Evolutionary conservation across 495 filamentous ascomycete species (phyloP).

Genomic region (Penicillium silybi): DNA sequence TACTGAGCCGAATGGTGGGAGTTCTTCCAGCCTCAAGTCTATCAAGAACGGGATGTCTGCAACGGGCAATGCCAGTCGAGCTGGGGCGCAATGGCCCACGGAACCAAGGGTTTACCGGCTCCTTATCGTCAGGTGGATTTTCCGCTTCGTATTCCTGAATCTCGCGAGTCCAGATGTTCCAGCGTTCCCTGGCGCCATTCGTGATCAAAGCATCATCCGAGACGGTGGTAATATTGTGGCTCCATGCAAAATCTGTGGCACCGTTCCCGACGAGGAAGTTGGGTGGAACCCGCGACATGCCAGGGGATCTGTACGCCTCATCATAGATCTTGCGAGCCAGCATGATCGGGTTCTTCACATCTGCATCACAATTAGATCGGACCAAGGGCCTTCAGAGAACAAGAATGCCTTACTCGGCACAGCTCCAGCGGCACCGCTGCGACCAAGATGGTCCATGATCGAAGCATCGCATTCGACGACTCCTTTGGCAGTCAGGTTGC

Average conservation of each 20-base stretch:
- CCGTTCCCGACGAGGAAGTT: slow-evolving; percentile 85
- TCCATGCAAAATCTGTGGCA: slow-evolving; percentile 77
- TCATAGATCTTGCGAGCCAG: slow-evolving; percentile 81
- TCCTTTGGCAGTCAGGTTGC: slow-evolving; percentile 88
- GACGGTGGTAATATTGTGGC: slow-evolving; percentile 66
- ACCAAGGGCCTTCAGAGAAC: not conserved
- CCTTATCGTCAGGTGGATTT: slow-evolving; percentile 1
- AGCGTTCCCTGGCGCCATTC: slow-evolving; percentile 68
- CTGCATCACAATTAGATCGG: slow-evolving; percentile 39
- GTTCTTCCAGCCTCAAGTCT: not conserved
- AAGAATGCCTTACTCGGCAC: slow-evolving; percentile 64
- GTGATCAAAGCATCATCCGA: slow-evolving; percentile 72
- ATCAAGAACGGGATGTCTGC: not conserved
- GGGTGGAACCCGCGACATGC: slow-evolving; percentile 82
- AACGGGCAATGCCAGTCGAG: not conserved
- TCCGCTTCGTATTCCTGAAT: slow-evolving; percentile 47
- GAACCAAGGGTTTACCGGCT: not conserved
- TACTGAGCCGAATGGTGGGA: not conserved
- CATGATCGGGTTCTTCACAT: slow-evolving; percentile 87
- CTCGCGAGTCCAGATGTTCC: slow-evolving; percentile 70
- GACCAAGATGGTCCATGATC: slow-evolving; percentile 82
- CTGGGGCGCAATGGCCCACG: slow-evolving; percentile 4
- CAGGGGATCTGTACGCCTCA: slow-evolving; percentile 63
- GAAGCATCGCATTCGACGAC: slow-evolving; percentile 92
- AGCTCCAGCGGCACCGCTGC: slow-evolving; percentile 90